A percentile compares a stretch with the other conserved stretches of the same genome.
Conservation (phyloP, 202 grass and related monocot species). For the Schoenoplectus triqueter region DNA sequence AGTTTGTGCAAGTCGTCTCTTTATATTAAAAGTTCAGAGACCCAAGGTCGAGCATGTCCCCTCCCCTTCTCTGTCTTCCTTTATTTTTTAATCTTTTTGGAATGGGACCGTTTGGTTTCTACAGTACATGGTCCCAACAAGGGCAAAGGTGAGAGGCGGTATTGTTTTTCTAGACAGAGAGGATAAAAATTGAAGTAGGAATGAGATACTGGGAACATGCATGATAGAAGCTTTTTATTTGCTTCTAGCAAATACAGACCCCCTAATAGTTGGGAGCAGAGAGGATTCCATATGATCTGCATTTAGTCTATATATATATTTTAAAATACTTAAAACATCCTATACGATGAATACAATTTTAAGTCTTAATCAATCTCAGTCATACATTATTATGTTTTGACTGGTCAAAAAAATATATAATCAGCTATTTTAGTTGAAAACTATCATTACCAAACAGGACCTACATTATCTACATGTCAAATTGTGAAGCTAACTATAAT, state of each 20-base stretch:
- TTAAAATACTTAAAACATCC: neutral
- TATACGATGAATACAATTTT: neutral
- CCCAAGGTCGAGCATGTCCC: neutral
- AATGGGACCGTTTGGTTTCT: slow-evolving; percentile 20
- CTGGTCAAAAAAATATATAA: neutral
- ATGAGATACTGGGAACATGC: neutral
- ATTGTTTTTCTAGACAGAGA: neutral
- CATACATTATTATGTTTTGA: slow-evolving; percentile 34
- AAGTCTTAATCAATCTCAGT: slow-evolving; percentile 15
- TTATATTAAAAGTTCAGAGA: slow-evolving; percentile 30
- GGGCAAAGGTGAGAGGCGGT: neutral
- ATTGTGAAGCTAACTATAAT: neutral
- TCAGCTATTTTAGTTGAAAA: neutral
- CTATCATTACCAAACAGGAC: slow-evolving; percentile 7
- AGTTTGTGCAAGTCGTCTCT: slow-evolving; percentile 12
- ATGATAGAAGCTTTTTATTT: neutral
- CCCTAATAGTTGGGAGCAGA: neutral
- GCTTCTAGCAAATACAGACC: too few relatives aligned
- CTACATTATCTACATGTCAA: neutral
- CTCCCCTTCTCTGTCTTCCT: neutral
- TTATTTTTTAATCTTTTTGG: slow-evolving; percentile 1
- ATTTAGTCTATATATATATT: neutral
- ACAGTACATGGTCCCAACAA: neutral
- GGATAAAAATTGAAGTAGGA: slow-evolving; percentile 2
- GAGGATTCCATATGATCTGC: neutral